A percentile compares a stretch with the other conserved stretches of the same genome.
These are phyloP conservation scores for Plasmodium malariae DNA, from an alignment of 169 alveolate species.

Conservation along the genomic window DNA sequence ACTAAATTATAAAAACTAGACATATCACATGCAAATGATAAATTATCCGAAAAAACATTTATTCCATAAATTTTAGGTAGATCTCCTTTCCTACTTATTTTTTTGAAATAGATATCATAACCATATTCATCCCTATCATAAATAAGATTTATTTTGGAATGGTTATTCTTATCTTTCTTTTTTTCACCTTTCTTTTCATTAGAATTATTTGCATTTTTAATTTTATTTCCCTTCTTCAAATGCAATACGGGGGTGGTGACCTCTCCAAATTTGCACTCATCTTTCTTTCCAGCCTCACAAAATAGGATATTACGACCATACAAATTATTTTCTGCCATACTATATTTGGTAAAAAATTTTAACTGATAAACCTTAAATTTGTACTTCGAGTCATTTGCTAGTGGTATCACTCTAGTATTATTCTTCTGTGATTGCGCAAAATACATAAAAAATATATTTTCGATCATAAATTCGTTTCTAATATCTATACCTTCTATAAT, in stretches of 20 bases:
- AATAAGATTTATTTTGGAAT: conserved; percentile 7
- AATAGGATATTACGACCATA: neutral
- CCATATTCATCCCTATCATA: conserved; percentile 46
- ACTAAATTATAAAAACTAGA: conserved; percentile 51
- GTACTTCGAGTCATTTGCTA: conserved; percentile 27
- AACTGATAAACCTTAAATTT: conserved; percentile 28
- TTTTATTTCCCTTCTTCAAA: neutral
- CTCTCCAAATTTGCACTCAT: neutral
- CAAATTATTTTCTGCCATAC: neutral
- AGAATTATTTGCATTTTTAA: neutral
- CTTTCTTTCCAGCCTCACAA: neutral
- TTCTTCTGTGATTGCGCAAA: conserved; percentile 29
- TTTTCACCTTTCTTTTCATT: neutral
- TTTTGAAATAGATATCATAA: conserved; percentile 38
- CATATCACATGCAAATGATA: conserved; percentile 46
- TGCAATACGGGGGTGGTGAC: no score
- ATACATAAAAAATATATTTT: conserved; percentile 17
- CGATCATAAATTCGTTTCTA: neutral
- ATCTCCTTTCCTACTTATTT: conserved; percentile 19
- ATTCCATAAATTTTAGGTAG: conserved; percentile 56
- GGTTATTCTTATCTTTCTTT: neutral
- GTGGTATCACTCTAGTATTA: conserved; percentile 22
- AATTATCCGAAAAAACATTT: conserved; percentile 33
- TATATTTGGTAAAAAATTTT: conserved; percentile 24
- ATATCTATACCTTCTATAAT: conserved; percentile 63